These are phyloP conservation scores for Schwanniomyces pseudopolymorphus DNA, from an alignment of 805 yeast genomes.

Conservation along the genomic window DNA sequence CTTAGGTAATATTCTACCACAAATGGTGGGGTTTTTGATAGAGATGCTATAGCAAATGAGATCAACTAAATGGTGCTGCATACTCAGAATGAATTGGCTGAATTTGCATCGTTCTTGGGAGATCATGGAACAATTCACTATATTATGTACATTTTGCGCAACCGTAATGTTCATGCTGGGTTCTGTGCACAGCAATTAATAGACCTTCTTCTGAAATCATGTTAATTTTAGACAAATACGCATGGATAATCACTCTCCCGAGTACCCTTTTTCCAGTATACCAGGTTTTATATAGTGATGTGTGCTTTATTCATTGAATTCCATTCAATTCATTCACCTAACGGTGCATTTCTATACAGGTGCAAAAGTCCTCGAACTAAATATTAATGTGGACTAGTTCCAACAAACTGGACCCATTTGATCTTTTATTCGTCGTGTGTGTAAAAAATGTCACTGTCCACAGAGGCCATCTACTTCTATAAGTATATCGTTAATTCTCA, in stretches of 20 bases:
- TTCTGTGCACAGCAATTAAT: slow-evolving; percentile 1
- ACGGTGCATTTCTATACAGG: background rate
- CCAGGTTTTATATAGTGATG: background rate
- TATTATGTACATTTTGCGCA: slow-evolving; percentile 1
- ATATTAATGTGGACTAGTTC: too few species aligned
- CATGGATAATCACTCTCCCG: background rate
- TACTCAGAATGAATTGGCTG: background rate
- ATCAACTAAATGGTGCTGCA: background rate
- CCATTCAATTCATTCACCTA: background rate
- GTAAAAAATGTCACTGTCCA: background rate
- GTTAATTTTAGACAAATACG: background rate
- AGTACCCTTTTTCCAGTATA: background rate
- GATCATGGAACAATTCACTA: background rate
- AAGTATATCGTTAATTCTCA: slow-evolving; percentile 57
- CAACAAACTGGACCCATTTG: too few species aligned
- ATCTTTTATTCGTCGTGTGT: too few species aligned
- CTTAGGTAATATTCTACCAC: background rate
- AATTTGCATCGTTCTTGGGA: background rate
- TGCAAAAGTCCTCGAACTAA: background rate
- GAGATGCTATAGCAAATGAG: background rate
- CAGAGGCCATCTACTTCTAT: slow-evolving; percentile 43
- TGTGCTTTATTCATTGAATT: background rate
- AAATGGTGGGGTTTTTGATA: background rate
- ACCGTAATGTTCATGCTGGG: background rate
- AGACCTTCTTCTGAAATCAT: background rate